These are phyloP conservation scores for Elsinoe ampelina DNA, from an alignment of 2,329 filamentous ascomycete genomes.

Conservation along the genomic window DNA sequence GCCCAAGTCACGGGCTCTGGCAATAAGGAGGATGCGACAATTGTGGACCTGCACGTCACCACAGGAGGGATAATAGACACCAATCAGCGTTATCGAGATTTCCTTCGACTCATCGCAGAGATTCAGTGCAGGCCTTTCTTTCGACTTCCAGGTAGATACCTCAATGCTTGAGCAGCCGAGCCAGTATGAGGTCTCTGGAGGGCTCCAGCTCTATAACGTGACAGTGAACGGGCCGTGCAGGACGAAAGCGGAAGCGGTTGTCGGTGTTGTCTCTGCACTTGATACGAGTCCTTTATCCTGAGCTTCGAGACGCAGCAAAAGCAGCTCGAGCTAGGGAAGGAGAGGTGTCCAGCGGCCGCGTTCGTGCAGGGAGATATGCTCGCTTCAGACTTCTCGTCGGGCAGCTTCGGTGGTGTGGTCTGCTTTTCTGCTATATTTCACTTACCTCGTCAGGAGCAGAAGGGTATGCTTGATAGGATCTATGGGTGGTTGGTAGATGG, in stretches of 20 bases:
- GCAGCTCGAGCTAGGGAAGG: slow-evolving; percentile 19
- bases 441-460: slow-evolving; percentile 21
- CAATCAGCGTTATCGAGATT: too few relatives aligned
- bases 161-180: background rate
- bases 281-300: too few relatives aligned
- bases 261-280: too few relatives aligned
- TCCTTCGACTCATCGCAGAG: background rate
- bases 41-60: background rate
- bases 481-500: slow-evolving; percentile 20
- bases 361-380: slow-evolving; percentile 20
- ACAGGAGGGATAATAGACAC: too few relatives aligned
- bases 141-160: background rate
- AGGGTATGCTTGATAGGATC: slow-evolving; percentile 18
- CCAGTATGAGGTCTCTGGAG: background rate
- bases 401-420: slow-evolving; percentile 18
- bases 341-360: slow-evolving; percentile 17
- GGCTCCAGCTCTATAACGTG: background rate
- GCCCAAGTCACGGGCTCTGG: background rate
- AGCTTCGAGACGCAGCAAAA: too few relatives aligned
- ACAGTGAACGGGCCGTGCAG: background rate
- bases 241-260: too few relatives aligned
- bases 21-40: background rate
- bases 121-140: background rate
- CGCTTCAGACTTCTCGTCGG: slow-evolving; percentile 17
- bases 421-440: slow-evolving; percentile 23